phyloP scores from a whole-genome alignment of 345 rosid genomes.

The Boechera retrofracta region DNA sequence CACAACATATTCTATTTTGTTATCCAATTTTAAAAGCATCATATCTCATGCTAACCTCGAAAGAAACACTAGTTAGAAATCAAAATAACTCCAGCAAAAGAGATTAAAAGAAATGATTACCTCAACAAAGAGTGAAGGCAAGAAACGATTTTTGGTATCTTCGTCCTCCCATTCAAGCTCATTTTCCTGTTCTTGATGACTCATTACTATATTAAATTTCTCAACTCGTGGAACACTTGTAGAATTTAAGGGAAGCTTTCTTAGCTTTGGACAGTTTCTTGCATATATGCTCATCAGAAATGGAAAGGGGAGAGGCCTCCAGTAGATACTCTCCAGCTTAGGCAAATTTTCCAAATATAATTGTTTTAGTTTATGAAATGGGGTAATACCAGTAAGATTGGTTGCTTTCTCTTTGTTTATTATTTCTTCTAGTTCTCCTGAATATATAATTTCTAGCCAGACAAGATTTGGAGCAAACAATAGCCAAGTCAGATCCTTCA shows the following conservation, averaged over 20 bases:
- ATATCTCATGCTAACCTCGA: too few relatives aligned
- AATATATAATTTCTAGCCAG: fast-evolving
- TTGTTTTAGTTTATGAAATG: neutral
- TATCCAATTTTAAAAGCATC: too few relatives aligned
- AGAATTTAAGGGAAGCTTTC: constrained; percentile 14
- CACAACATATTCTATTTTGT: too few relatives aligned
- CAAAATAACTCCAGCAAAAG: too few relatives aligned
- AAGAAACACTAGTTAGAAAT: too few relatives aligned
- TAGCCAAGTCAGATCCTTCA: constrained; percentile 13
- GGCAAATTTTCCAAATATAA: fast-evolving
- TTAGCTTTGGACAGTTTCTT: neutral
- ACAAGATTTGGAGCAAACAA: constrained; percentile 23
- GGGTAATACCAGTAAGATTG: neutral
- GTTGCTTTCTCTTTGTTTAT: constrained; percentile 5
- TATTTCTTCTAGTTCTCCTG: neutral
- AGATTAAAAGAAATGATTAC: neutral
- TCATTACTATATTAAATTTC: fast-evolving
- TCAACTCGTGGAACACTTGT: neutral
- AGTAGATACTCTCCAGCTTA: constrained; percentile 10
- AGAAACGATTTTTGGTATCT: constrained; percentile 2
- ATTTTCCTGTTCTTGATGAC: neutral
- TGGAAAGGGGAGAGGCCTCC: constrained; percentile 16
- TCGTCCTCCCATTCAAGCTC: neutral
- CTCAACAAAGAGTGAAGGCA: fast-evolving
- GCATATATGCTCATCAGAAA: fast-evolving